Percentiles rank a stretch among this genome's conserved stretches.
Conservation (phyloP, 208 protist species). For the Trypanosoma mega region DNA sequence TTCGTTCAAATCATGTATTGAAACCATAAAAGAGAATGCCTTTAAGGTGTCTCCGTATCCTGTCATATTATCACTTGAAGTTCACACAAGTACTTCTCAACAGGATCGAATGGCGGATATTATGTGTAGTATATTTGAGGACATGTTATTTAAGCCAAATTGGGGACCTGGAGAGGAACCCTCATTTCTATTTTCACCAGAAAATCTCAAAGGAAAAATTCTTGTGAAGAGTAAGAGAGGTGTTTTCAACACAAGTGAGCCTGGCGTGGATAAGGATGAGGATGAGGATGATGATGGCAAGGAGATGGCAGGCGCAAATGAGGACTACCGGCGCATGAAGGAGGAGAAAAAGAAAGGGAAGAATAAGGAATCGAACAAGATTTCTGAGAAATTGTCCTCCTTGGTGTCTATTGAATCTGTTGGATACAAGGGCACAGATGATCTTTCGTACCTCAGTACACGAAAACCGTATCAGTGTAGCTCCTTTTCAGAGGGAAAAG, state of each 20-base stretch:
- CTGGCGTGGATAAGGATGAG: slow-evolving; percentile 3
- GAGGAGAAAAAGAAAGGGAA: background rate
- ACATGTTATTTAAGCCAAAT: slow-evolving; percentile 21
- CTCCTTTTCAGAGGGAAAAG: slow-evolving; percentile 63
- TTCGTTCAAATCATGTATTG: slow-evolving; percentile 28
- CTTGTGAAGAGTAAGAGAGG: slow-evolving; percentile 34
- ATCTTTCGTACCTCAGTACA: slow-evolving; percentile 50
- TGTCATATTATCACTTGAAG: slow-evolving; percentile 51
- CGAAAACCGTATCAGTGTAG: slow-evolving; percentile 65
- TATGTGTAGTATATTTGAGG: slow-evolving; percentile 30
- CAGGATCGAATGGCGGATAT: slow-evolving; percentile 45
- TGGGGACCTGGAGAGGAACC: slow-evolving; percentile 19
- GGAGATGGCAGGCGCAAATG: background rate
- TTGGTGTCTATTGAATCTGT: slow-evolving; percentile 65
- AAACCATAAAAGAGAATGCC: slow-evolving; percentile 42
- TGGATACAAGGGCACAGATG: slow-evolving; percentile 55
- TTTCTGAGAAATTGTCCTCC: slow-evolving; percentile 42
- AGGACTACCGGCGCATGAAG: background rate
- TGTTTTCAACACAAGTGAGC: background rate
- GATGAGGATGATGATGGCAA: slow-evolving; percentile 6
- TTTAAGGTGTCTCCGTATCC: slow-evolving; percentile 40
- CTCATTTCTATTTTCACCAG: slow-evolving; percentile 26
- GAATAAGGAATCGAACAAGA: slow-evolving; percentile 8
- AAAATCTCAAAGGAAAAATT: slow-evolving; percentile 29
- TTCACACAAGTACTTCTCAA: slow-evolving; percentile 36